Conservation (phyloP, 805 yeast species). For the Candida suzukii region DNA sequence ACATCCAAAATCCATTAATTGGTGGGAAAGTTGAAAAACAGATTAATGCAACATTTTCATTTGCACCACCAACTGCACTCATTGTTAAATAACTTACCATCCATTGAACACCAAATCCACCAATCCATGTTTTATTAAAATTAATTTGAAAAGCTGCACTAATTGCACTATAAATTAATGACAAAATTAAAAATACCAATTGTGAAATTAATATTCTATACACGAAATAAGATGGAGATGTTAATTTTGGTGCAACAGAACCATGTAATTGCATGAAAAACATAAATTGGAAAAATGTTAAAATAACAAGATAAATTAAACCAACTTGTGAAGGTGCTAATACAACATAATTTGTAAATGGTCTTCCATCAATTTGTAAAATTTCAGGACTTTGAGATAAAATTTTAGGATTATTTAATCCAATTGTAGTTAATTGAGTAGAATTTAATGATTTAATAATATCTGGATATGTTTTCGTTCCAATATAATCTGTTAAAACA, state of each 20-base stretch:
- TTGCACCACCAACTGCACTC: slow-evolving; percentile 72
- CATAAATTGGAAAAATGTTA: slow-evolving; percentile 66
- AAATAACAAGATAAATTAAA: slow-evolving; percentile 59
- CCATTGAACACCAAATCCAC: slow-evolving; percentile 75
- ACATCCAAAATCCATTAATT: slow-evolving; percentile 60
- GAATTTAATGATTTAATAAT: too few species aligned
- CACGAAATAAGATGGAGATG: slow-evolving; percentile 36
- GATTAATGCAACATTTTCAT: slow-evolving; percentile 55
- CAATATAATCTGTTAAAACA: slow-evolving; percentile 15
- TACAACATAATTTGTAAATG: slow-evolving; percentile 41
- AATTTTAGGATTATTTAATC: slow-evolving; percentile 16
- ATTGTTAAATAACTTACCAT: slow-evolving; percentile 58
- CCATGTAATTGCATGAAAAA: slow-evolving; percentile 51
- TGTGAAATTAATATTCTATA: slow-evolving; percentile 48
- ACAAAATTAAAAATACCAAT: slow-evolving; percentile 46
- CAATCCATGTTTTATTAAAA: slow-evolving; percentile 45
- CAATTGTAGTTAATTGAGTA: slow-evolving; percentile 24
- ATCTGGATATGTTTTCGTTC: too few species aligned
- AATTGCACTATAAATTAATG: slow-evolving; percentile 52
- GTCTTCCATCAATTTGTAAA: slow-evolving; percentile 37
- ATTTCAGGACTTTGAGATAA: slow-evolving; percentile 15
- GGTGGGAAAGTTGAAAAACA: slow-evolving; percentile 55
- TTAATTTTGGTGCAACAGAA: slow-evolving; percentile 35
- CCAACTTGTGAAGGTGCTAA: slow-evolving; percentile 72
- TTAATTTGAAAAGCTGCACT: slow-evolving; percentile 64